Evolutionary conservation across 2,329 filamentous ascomycete genomes (phyloP).

Genomic region (Drechslerella dactyloides): DNA sequence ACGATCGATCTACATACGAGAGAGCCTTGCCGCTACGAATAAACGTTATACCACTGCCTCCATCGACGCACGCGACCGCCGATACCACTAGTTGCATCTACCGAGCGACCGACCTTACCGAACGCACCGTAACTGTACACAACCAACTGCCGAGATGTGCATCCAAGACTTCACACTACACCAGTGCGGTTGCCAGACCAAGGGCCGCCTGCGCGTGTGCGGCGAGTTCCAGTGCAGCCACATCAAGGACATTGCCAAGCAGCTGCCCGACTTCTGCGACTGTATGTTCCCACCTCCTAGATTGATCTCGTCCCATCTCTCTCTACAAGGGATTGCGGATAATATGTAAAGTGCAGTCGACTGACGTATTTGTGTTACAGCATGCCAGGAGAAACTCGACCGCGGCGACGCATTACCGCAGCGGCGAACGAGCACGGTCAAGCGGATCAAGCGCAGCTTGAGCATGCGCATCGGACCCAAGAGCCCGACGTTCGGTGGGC

Average conservation of each 20-base stretch:
- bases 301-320: neutral
- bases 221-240: conserved; percentile 35
- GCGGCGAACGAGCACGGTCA: conserved; percentile 30
- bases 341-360: too few relatives aligned
- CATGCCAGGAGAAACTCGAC: conserved; percentile 35
- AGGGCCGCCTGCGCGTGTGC: conserved; percentile 38
- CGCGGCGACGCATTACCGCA: conserved; percentile 17
- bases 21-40: too few relatives aligned
- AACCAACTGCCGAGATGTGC: conserved; percentile 25
- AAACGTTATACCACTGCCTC: too few relatives aligned
- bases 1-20: too few relatives aligned
- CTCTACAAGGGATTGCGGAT: too few relatives aligned
- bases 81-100: too few relatives aligned
- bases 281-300: conserved; percentile 10
- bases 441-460: conserved; percentile 29
- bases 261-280: conserved; percentile 15
- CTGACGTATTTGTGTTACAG: conserved; percentile 1
- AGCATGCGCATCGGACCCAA: conserved; percentile 17
- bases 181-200: conserved; percentile 40
- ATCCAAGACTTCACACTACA: conserved; percentile 42
- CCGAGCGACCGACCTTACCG: neutral
- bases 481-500: neutral
- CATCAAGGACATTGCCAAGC: conserved; percentile 36
- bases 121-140: conserved; percentile 7
- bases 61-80: too few relatives aligned